Percentiles rank a stretch among this genome's conserved stretches.
Conservation (phyloP, 2,329 filamentous ascomycete genomes). For the Trichocomaceae sp. region DNA sequence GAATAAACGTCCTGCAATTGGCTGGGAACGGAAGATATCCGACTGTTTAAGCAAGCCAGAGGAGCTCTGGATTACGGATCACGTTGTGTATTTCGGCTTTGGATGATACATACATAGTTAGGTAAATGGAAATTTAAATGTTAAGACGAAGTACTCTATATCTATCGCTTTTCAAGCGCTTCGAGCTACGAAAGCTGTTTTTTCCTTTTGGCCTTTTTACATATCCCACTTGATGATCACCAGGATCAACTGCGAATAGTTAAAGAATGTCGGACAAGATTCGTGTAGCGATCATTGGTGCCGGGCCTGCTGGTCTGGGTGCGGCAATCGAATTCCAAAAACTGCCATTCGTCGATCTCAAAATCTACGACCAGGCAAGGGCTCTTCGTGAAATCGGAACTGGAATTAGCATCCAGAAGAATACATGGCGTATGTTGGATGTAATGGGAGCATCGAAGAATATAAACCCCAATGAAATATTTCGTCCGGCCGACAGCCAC, state of each 20-base stretch:
- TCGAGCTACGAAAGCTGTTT: too few relatives aligned
- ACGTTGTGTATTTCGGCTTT: too few relatives aligned
- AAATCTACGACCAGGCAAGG: conserved; percentile 41
- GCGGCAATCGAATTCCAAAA: conserved; percentile 42
- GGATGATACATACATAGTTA: too few relatives aligned
- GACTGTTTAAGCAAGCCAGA: conserved; percentile 2
- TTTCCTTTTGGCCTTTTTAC: too few relatives aligned
- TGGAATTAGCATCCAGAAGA: conserved; percentile 42
- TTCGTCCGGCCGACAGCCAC: neutral
- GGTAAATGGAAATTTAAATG: too few relatives aligned
- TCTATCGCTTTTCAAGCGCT: too few relatives aligned
- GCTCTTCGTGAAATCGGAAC: conserved; percentile 44
- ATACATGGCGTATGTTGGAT: conserved; percentile 45
- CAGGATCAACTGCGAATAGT: conserved; percentile 16
- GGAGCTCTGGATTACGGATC: too few relatives aligned
- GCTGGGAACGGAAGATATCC: conserved; percentile 2
- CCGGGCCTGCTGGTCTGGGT: conserved; percentile 35
- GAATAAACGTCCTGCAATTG: too few relatives aligned
- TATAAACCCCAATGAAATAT: conserved; percentile 25
- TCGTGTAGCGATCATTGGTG: conserved; percentile 35
- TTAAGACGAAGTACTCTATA: too few relatives aligned
- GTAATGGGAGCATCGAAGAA: conserved; percentile 39
- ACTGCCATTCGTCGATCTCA: conserved; percentile 34
- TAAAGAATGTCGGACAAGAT: neutral
- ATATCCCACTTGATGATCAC: too few relatives aligned